Evolutionary conservation across 139 green algal genomes (phyloP).

Genomic region (Spirogloea muscicola): DNA sequence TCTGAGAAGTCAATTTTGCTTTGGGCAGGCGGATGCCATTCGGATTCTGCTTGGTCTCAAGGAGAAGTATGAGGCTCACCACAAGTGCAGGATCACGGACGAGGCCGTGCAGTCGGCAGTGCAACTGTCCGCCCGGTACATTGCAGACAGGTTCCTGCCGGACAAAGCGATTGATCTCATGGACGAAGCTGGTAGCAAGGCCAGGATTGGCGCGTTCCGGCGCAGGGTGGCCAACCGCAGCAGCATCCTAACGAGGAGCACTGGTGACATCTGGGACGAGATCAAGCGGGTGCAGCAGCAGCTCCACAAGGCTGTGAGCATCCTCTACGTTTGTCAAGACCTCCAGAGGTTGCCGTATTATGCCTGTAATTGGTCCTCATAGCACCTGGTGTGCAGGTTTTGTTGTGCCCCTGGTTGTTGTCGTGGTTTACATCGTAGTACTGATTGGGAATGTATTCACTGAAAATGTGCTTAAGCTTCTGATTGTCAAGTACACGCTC

Average conservation of each 20-base stretch:
- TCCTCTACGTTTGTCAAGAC: too few relatives aligned
- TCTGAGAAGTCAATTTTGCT: too few relatives aligned
- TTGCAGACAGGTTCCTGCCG: constrained; percentile 83
- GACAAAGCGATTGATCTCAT: constrained; percentile 99
- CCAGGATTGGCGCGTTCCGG: constrained; percentile 73
- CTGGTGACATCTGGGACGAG: constrained; percentile 35
- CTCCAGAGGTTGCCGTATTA: too few relatives aligned
- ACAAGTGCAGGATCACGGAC: constrained; percentile 65
- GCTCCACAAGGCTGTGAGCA: background rate
- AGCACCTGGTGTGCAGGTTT: too few relatives aligned
- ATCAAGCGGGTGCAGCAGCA: constrained; percentile 33
- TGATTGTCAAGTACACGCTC: too few relatives aligned
- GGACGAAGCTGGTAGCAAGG: constrained; percentile 88
- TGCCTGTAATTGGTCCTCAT: too few relatives aligned
- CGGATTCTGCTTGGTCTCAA: constrained; percentile 72
- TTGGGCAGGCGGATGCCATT: constrained; percentile 61
- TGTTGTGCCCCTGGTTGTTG: too few relatives aligned
- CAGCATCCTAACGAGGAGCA: constrained; percentile 62
- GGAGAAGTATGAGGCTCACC: constrained; percentile 82
- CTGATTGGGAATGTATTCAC: too few relatives aligned
- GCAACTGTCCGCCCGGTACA: constrained; percentile 65
- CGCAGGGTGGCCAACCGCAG: constrained; percentile 51
- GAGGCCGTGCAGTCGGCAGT: constrained; percentile 61
- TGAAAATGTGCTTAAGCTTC: too few relatives aligned
- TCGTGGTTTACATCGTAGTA: too few relatives aligned